phyloP scores from a whole-genome alignment of 176 grass and related monocot species.

The Dendrocalamus sinicus region DNA sequence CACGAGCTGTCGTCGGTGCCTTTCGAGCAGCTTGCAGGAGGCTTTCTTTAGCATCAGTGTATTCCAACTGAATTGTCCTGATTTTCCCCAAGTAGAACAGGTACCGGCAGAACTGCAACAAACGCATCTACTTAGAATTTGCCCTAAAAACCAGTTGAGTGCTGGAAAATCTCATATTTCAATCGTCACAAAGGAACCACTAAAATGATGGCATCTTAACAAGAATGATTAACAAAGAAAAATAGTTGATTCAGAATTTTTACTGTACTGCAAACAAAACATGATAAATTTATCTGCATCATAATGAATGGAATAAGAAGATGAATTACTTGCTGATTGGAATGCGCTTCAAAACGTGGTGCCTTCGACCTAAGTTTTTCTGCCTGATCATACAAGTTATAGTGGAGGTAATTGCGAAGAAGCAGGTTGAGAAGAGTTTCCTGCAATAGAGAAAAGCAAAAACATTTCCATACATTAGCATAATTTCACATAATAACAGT shows the following conservation, averaged over 20 bases:
- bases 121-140: background rate
- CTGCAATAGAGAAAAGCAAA: slow-evolving; percentile 43
- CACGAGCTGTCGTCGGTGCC: slow-evolving; percentile 69
- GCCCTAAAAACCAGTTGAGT: background rate
- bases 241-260: background rate
- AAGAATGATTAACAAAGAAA: background rate
- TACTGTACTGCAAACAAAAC: background rate
- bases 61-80: slow-evolving; percentile 91
- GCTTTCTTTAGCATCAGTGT: slow-evolving; percentile 93
- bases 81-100: slow-evolving; percentile 92
- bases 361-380: slow-evolving; percentile 90
- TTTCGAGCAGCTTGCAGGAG: slow-evolving; percentile 86
- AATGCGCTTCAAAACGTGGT: slow-evolving; percentile 89
- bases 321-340: slow-evolving; percentile 74
- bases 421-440: slow-evolving; percentile 90
- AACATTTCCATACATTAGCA: background rate
- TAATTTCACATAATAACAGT: background rate
- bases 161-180: slow-evolving; percentile 9
- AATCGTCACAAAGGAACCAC: background rate
- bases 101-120: slow-evolving; percentile 79
- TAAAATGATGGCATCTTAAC: slow-evolving; percentile 3
- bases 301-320: background rate
- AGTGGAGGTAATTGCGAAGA: slow-evolving; percentile 89
- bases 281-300: background rate
- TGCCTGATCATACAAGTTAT: slow-evolving; percentile 88